A percentile compares a stretch with the other conserved stretches of the same genome.
These are phyloP conservation scores for Carex littledalei DNA, from an alignment of 176 grass and related monocot species.

Conservation along the genomic window DNA sequence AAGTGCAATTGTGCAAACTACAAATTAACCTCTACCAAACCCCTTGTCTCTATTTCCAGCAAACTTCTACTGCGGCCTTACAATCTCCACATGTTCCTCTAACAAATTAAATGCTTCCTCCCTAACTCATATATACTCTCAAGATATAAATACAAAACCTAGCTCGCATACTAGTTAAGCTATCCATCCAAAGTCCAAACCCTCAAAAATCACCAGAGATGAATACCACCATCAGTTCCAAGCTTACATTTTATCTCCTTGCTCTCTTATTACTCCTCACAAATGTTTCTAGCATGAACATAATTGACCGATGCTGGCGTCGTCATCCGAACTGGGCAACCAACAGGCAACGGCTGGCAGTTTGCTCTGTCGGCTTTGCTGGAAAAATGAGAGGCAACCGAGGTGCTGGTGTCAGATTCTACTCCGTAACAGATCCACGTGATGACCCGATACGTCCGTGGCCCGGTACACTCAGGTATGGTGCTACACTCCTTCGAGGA, in stretches of 20 bases:
- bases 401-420: slow-evolving; percentile 24
- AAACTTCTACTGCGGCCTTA: not conserved
- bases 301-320: slow-evolving; percentile 75
- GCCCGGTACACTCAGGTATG: slow-evolving; percentile 69
- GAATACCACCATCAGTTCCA: not conserved
- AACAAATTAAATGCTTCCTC: not conserved
- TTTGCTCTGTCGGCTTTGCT: slow-evolving; percentile 60
- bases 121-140: not conserved
- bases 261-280: not conserved
- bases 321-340: slow-evolving; percentile 42
- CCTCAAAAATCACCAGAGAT: not conserved
- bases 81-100: not conserved
- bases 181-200: not conserved
- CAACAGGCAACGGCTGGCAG: slow-evolving; percentile 48
- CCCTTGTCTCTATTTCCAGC: slow-evolving; percentile 15
- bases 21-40: slow-evolving; percentile 1
- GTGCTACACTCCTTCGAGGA: slow-evolving; percentile 49
- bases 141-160: not conserved
- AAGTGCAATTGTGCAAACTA: not conserved
- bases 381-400: slow-evolving; percentile 73
- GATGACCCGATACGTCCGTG: slow-evolving; percentile 51
- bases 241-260: not conserved
- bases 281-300: slow-evolving; percentile 19
- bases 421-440: slow-evolving; percentile 58
- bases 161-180: not conserved